Base-by-base conservation (phyloP, 2,329 filamentous ascomycete species). In the Chalaropsis thielavioides region DNA sequence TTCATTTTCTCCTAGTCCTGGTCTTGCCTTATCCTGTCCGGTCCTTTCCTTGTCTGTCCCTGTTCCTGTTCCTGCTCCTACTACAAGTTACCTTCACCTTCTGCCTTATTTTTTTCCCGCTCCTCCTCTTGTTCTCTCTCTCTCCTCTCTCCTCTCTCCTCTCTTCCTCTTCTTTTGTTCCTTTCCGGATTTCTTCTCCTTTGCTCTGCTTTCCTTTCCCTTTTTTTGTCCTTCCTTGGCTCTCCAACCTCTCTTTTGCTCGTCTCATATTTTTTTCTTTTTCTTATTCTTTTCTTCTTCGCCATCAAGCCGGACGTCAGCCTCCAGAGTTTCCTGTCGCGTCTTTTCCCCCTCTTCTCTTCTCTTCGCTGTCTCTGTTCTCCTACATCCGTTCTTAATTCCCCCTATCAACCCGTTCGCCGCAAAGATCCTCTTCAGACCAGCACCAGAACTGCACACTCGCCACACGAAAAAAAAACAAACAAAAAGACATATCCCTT, bases 401-500 rank as follows among this genome's bases (percentile, higher is more conserved):
- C 54, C 54, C 61, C 61, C 61, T 40, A 63, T 63, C 44, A 54
- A 54, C 31, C 44, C 40, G 54, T 51, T 41, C 61, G 61, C 61
- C 61, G 27, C 54, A 58, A 58, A 58, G 54, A 58, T 27, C 54
- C 54, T 58, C 27, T 38, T 35, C 31, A 24, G 51, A 35, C 51
- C 51, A 35, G 24, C 54, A 35, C 24, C 54, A 58, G 15, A 17
- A 38, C n/a, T 58, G 54, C 35, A 58, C 35, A 27, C 54, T 58
- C 17, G 61, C 61, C 61, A 54, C 61, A 40, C 22, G n/a, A 2
- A 44, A 49, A 62, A 63, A 62, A 62, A 61, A 43, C 1, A 44
- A 49, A 62, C 54, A 62, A 62, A 61, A 43, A 61, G n/a, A n/a
- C 44, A 31, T 51, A 17, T 63, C 61, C 61, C 61, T 63, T 63